Conservation (phyloP, 1,139 yeast genomes). For the Lodderomyces oxycetoniae region DNA sequence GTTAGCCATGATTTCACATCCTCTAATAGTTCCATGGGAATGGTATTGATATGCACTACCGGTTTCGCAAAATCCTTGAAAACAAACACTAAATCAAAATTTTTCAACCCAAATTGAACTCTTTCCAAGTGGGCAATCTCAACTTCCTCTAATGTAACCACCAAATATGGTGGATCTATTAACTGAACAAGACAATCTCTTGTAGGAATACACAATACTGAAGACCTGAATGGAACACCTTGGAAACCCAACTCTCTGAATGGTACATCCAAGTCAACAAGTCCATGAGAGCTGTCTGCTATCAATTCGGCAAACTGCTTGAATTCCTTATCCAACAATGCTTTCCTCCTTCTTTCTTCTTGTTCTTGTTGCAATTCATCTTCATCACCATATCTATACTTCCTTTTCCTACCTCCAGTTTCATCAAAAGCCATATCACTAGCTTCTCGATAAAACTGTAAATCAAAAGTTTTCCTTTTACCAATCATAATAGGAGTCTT, state of each 20-base stretch:
- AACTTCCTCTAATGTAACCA: constrained; percentile 83
- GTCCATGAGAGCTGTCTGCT: constrained; percentile 78
- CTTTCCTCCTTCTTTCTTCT: constrained; percentile 92
- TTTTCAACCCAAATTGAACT: constrained; percentile 94
- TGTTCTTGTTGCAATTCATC: constrained; percentile 98
- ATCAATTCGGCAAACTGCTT: constrained; percentile 84
- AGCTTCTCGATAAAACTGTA: constrained; percentile 95
- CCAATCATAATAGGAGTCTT: constrained; percentile 94
- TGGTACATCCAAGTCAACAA: constrained; percentile 86
- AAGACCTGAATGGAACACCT: constrained; percentile 95
- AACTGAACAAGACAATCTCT: constrained; percentile 93
- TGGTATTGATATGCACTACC: constrained; percentile 89
- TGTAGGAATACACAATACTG: constrained; percentile 94
- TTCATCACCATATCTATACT: constrained; percentile 94
- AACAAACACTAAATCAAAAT: constrained; percentile 92
- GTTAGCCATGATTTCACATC: constrained; percentile 95
- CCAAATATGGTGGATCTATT: constrained; percentile 92
- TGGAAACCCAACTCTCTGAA: constrained; percentile 94
- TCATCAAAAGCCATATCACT: constrained; percentile 96
- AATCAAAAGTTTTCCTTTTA: constrained; percentile 90
- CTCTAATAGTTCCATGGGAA: constrained; percentile 88
- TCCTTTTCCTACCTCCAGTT: constrained; percentile 89
- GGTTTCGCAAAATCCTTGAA: constrained; percentile 86
- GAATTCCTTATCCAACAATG: constrained; percentile 87
- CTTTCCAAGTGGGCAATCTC: constrained; percentile 96